These are phyloP conservation scores for Pelagomonas calceolata DNA, from an alignment of 108 stramenopile species.

Conservation along the genomic window DNA sequence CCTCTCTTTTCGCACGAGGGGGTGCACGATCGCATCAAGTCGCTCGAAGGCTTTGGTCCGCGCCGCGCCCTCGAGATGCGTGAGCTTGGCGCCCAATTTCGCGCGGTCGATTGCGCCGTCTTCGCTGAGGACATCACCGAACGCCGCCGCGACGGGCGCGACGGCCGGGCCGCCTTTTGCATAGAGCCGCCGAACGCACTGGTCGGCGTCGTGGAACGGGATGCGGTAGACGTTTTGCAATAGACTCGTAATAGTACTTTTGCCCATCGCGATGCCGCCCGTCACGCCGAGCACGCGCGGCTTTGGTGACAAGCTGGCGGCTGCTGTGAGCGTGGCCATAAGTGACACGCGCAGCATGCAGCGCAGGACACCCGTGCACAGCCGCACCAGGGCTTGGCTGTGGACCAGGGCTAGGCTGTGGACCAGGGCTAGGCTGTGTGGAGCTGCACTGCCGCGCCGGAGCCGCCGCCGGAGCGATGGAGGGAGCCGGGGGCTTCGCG, in stretches of 20 bases:
- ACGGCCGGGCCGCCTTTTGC: not conserved
- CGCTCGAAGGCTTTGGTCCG: not conserved
- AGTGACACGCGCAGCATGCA: too few relatives aligned
- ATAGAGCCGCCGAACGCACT: not conserved
- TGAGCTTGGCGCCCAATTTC: not conserved
- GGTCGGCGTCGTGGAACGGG: slow-evolving; percentile 1
- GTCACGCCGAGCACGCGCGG: not conserved
- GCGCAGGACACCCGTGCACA: too few relatives aligned
- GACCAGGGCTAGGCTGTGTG: too few relatives aligned
- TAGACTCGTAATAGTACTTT: not conserved
- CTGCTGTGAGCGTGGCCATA: too few relatives aligned
- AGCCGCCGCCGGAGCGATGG: too few relatives aligned
- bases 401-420: too few relatives aligned
- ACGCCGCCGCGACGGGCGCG: not conserved
- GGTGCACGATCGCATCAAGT: slow-evolving; percentile 1
- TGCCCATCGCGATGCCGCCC: slow-evolving; percentile 3
- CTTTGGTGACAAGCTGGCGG: too few relatives aligned
- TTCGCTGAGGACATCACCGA: not conserved
- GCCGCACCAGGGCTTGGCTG: too few relatives aligned
- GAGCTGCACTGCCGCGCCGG: too few relatives aligned
- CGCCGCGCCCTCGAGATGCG: not conserved
- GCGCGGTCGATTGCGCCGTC: not conserved
- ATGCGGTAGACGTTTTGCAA: not conserved
- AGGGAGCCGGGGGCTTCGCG: too few relatives aligned
- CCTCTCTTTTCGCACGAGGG: not conserved